Base-by-base conservation (phyloP, 1,284 basidiomycete species). In the Fomitopsis betulina region DNA sequence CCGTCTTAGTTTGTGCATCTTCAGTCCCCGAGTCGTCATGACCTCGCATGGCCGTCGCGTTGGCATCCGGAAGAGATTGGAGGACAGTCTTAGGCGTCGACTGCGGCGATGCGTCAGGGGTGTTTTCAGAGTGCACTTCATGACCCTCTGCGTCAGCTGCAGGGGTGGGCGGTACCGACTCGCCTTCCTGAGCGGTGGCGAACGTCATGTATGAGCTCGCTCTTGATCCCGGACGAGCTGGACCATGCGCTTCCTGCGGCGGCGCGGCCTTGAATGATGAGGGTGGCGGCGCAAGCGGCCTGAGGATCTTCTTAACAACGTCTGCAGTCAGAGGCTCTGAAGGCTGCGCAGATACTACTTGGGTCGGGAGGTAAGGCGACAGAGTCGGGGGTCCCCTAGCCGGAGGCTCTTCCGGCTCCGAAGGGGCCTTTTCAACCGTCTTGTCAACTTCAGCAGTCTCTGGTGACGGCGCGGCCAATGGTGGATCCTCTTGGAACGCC, bases 191-290 rank as follows among this genome's bases (percentile, higher is more conserved):
- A 19, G 73, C 72, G 23, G 73, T 73, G 9, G 65, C 68, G 57
- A 70, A 74, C 7, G 73, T 66, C 35, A 66, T 60, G 38, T 65
- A 57, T 1, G 71, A 71, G 61, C 71, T 73, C 25, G 72, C 65
- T 25, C 71, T 66, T 2, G 73, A 74, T 32, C 60, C 65, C 3
- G 67, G 54, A 19, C 68, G 65, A 3, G 53, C 25, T 1, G 60
- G 58, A 7, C 56, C 58, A 32, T 63, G 56, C 7, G 65, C 56
- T 15, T 61, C 53, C 25, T 61, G 52, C 7, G 64, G 55, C 19
- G 62, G 49, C 33, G 58, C 62, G 21, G 25, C 30, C 49, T 61
- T 67, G 68, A 70, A 72, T n/a, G 72, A 63, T 9, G 71, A 68
- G 1, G 71, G 71, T 5, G 68, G 65, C 4, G 62, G 53, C 9